phyloP scores from a whole-genome alignment of 73 alveolate genomes.

The Blepharisma japonicum region DNA sequence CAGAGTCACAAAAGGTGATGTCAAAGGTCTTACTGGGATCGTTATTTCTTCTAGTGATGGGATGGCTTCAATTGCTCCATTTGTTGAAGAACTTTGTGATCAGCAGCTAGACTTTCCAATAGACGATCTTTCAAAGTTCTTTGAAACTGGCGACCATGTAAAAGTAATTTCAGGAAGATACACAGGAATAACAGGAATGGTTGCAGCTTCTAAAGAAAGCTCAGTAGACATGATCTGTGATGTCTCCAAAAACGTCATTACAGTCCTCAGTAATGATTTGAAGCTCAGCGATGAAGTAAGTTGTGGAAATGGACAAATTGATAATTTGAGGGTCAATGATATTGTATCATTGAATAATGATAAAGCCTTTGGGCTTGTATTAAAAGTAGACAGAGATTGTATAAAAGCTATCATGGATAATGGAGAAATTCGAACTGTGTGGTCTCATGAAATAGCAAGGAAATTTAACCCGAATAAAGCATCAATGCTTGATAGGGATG shows the following conservation, averaged over 20 bases:
- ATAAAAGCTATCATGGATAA: slow-evolving; percentile 63
- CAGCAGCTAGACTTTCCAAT: slow-evolving; percentile 36
- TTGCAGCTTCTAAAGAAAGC: slow-evolving; percentile 46
- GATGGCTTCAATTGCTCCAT: slow-evolving; percentile 50
- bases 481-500: slow-evolving; percentile 64
- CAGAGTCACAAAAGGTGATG: slow-evolving; percentile 68
- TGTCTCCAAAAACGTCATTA: slow-evolving; percentile 55
- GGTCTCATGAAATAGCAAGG: slow-evolving; percentile 61
- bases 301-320: slow-evolving; percentile 15
- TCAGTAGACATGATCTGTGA: slow-evolving; percentile 63
- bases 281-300: slow-evolving; percentile 63
- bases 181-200: slow-evolving; percentile 81
- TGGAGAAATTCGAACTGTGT: slow-evolving; percentile 63
- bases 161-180: slow-evolving; percentile 72
- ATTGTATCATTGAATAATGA: slow-evolving; percentile 60
- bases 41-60: slow-evolving; percentile 66
- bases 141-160: slow-evolving; percentile 80
- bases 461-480: slow-evolving; percentile 47
- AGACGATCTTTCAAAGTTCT: slow-evolving; percentile 62
- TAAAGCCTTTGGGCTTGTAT: slow-evolving; percentile 66
- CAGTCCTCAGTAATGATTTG: slow-evolving; percentile 55
- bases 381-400: slow-evolving; percentile 61
- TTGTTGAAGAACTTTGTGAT: slow-evolving; percentile 43
- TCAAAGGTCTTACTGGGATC: slow-evolving; percentile 66
- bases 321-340: slow-evolving; percentile 70